Evolutionary conservation across 768 basidiomycete genomes (phyloP).

Genomic region (Tricholoma matsutake): DNA sequence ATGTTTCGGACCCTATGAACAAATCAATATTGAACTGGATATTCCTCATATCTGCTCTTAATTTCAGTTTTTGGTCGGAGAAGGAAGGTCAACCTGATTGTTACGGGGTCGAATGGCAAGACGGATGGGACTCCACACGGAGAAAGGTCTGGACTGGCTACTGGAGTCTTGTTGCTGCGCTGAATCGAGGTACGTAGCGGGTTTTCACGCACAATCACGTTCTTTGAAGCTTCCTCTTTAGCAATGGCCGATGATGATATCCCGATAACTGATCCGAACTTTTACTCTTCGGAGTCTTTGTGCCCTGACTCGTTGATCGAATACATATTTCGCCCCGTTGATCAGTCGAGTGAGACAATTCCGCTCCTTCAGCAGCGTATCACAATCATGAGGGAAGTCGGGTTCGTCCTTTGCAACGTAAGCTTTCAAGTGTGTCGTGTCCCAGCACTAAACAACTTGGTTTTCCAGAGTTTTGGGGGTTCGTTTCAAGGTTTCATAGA

Average conservation of each 20-base stretch:
- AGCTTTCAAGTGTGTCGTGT: constrained; percentile 19
- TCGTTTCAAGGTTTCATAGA: constrained; percentile 67
- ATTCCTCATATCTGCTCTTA: constrained; percentile 81
- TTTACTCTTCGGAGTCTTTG: constrained; percentile 66
- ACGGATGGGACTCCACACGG: constrained; percentile 57
- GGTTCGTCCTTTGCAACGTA: constrained; percentile 66
- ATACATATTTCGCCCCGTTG: constrained; percentile 62
- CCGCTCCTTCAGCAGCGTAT: constrained; percentile 74
- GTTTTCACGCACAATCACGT: not conserved
- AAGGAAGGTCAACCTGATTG: constrained; percentile 53
- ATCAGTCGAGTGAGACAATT: constrained; percentile 56
- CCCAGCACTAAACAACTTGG: not conserved
- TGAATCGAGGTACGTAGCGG: constrained; percentile 63
- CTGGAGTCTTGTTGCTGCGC: constrained; percentile 80
- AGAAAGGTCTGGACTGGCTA: constrained; percentile 72
- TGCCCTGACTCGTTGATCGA: constrained; percentile 73
- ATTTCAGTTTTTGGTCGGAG: constrained; percentile 90
- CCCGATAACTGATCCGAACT: constrained; percentile 74
- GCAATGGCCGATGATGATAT: constrained; percentile 71
- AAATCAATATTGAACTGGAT: constrained; percentile 75
- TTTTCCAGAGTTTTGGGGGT: constrained; percentile 57
- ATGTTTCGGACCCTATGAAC: constrained; percentile 49
- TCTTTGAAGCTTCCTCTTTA: constrained; percentile 25
- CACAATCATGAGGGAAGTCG: constrained; percentile 74
- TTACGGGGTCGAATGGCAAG: constrained; percentile 78